phyloP scores from a whole-genome alignment of 2,329 filamentous ascomycete genomes.

The Akanthomyces uredinophilus region DNA sequence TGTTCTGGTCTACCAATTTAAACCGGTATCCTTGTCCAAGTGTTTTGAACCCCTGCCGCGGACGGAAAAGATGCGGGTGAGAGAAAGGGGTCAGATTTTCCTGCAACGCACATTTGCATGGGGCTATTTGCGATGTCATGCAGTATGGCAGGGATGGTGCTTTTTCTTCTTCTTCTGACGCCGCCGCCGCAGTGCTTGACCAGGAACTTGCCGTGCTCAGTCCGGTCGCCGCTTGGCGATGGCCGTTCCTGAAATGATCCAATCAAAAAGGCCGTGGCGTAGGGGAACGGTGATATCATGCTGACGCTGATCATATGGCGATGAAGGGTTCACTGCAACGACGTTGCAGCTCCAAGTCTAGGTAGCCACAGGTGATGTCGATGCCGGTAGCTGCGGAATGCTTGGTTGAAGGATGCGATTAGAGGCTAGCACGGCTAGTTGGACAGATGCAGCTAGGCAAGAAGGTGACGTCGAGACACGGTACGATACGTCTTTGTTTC shows the following conservation, averaged over 20 bases:
- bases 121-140: background rate
- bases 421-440: too few relatives aligned
- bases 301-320: background rate
- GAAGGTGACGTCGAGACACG: background rate
- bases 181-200: background rate
- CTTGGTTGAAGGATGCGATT: background rate
- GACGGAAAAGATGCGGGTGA: background rate
- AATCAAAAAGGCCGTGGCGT: background rate
- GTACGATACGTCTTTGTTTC: background rate
- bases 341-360: background rate
- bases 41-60: slow-evolving; percentile 1
- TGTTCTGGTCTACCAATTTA: background rate
- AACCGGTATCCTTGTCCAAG: background rate
- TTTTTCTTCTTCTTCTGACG: background rate
- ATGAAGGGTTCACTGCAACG: background rate
- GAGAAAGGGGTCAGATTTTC: background rate
- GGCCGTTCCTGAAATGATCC: background rate
- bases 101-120: background rate
- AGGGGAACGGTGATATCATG: background rate
- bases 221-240: background rate
- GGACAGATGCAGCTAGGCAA: background rate
- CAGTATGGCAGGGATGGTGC: background rate
- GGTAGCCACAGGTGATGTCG: too few relatives aligned
- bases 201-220: background rate
- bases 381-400: background rate